phyloP scores from a whole-genome alignment of 2,329 filamentous ascomycete species.

The Thermothelomyces thermophilus region DNA sequence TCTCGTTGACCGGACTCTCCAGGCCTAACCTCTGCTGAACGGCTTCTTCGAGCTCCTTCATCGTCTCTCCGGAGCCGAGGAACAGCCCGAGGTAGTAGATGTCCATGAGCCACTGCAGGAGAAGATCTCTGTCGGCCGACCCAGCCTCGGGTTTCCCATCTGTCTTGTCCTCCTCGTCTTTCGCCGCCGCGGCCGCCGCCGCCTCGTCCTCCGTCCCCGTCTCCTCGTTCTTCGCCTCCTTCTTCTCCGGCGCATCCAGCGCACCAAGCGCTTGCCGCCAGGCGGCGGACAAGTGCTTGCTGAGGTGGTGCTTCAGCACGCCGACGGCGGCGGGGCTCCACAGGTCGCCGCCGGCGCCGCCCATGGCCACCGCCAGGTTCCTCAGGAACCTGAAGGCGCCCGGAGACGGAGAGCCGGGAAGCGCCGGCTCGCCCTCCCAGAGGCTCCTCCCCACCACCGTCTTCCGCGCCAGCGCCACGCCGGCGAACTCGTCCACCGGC shows the following conservation, averaged over 20 bases:
- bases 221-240: neutral
- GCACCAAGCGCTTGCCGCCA: constrained; percentile 40
- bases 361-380: constrained; percentile 60
- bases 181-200: neutral
- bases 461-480: constrained; percentile 37
- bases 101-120: constrained; percentile 58
- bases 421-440: constrained; percentile 71
- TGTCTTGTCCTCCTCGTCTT: neutral
- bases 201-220: neutral
- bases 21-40: constrained; percentile 42
- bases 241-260: constrained; percentile 13
- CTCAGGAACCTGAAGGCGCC: constrained; percentile 66
- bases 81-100: constrained; percentile 44
- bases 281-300: constrained; percentile 41
- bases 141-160: constrained; percentile 19
- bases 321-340: constrained; percentile 68
- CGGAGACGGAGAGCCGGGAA: constrained; percentile 75
- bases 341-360: constrained; percentile 63
- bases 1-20: constrained; percentile 41
- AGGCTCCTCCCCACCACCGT: constrained; percentile 57
- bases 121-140: constrained; percentile 39
- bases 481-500: constrained; percentile 43
- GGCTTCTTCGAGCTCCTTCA: constrained; percentile 41
- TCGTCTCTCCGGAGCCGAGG: constrained; percentile 33
- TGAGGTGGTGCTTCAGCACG: constrained; percentile 54